Base-by-base conservation (phyloP, 306 rosid species). In the Vigna mungo region DNA sequence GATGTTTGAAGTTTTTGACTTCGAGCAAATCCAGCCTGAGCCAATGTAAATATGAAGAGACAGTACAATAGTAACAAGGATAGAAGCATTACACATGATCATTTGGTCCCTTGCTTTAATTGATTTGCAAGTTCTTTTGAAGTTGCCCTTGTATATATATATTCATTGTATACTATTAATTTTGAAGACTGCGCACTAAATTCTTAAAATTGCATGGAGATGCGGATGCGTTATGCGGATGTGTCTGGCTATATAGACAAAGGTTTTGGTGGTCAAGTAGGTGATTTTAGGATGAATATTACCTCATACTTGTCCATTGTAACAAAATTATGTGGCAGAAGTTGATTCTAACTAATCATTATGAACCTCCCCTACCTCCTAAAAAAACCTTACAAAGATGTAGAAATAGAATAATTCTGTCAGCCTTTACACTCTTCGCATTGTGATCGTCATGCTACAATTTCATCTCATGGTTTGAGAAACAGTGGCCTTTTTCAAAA, bases 1-100 rank as follows among this genome's bases (percentile, higher is more conserved):
- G 68, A 89, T 89, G 98, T 91, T 91, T 77, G 93, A 93, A 88
- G 88, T 91, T 80, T 91, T 91, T 71, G 92, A 93, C 82, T 84
- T 91, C 64, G 95, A 93, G 85, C 93, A 91, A 86, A 77, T 73
- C 78, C 93, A 80, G 60, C 91, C 93, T 49, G 83, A 91, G 80
- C 85, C 83, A 47, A 81, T 89, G 12, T 85, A 83, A 83, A 82
- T 70, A 43, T 78, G 44, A 8, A 58, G 77, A 53, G 30, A 54
- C 74, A 53, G 18, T 37, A 66, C 74, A 53, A 30, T 17, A 43
- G 73, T 47, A 71, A 74, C 37, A 36, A 9, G 55, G 73, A 23
- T 78, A 49, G 68, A 55, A 77, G 84, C 68, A 58, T 62, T 61
- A 16, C 16, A n/a, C 30, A 59, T 25, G 36, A 56, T 68, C 7